Evolutionary conservation across 1,284 basidiomycete genomes (phyloP), one percentile per base, ranked within the genome.

Genomic region (Boletus nobilissimus): DNA sequence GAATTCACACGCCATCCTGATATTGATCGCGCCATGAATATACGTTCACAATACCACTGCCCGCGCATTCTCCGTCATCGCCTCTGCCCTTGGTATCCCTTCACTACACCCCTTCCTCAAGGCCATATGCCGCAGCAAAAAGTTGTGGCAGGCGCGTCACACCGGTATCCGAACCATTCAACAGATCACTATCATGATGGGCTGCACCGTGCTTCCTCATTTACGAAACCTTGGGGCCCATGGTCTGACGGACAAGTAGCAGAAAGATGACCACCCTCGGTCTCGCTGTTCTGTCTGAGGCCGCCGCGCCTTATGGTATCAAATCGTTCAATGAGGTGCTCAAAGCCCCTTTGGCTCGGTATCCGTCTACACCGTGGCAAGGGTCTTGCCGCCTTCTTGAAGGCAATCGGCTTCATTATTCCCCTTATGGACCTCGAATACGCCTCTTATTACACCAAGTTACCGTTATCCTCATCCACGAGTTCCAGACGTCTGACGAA

Each of bases 111-210:
- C 98, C 54, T 99, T 99, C 93, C 90, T 99, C 77, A 98, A 98
- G 87, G 98, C 98, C 64, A 97, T 99, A 72, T 99, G 98, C 88
- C 94, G 97, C 76, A 98, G 97, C 76, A 99, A 99, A 88, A 99
- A 99, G 88, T 99, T 97, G 32, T 99, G 98, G 98, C 98, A 99
- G 87, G 98, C 98, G 22, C 94, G 98, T 78, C 98, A 99, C 87
- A 99, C 98, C 4, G 98, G 98, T 88, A 99, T 99, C 83, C 97
- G 97, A 84, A 99, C 99, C 81, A 97, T 99, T 34, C 98, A 99
- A 88, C 98, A 99, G 87, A 99, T 99, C 77, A 97, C 98, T 34
- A 98, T 99, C 85, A 99, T 99, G 97, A 99, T 99, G 97, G 98
- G 98, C 34, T 99, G 98, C 83, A 98, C 98, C n/a, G 96, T 99